Evolutionary conservation across 2,329 filamentous ascomycete genomes (phyloP).

Genomic region (Ustulina deusta): DNA sequence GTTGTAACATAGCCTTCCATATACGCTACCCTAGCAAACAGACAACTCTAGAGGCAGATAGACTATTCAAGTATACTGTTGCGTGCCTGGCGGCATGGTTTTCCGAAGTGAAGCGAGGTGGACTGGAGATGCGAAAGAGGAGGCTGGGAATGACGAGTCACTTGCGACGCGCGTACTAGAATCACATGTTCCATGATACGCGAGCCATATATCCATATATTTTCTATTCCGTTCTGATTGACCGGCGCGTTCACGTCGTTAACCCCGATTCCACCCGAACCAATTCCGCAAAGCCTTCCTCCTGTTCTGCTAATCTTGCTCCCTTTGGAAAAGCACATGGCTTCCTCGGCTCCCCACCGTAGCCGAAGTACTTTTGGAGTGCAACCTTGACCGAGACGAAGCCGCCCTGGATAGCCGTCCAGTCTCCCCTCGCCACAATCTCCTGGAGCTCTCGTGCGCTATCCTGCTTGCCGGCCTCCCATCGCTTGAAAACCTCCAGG

Average conservation of each 20-base stretch:
- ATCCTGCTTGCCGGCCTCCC: constrained; percentile 65
- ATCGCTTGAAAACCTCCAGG: constrained; percentile 70
- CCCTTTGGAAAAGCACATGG: constrained; percentile 56
- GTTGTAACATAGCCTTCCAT: too few species aligned
- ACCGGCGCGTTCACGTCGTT: background rate
- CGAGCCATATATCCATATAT: background rate
- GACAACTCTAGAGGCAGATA: background rate
- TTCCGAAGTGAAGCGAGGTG: background rate
- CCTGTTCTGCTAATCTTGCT: constrained; percentile 43
- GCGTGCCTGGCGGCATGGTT: background rate
- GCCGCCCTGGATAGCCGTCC: constrained; percentile 76
- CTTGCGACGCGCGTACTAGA: too few species aligned
- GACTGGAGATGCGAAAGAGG: background rate
- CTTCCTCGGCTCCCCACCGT: constrained; percentile 70
- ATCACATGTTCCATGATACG: too few species aligned
- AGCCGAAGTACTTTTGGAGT: constrained; percentile 71
- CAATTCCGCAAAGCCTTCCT: constrained; percentile 49
- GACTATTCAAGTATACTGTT: background rate
- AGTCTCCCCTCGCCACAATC: constrained; percentile 74
- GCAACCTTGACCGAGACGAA: constrained; percentile 77
- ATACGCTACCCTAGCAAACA: background rate
- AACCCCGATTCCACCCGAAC: constrained; percentile 44
- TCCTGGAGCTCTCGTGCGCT: constrained; percentile 74
- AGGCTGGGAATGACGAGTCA: constrained; percentile 1
- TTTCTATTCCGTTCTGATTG: background rate